A percentile compares a stretch with the other conserved stretches of the same genome.
Conservation (phyloP, 371 early-diverging fungal species). For the Mortierella sp. region DNA sequence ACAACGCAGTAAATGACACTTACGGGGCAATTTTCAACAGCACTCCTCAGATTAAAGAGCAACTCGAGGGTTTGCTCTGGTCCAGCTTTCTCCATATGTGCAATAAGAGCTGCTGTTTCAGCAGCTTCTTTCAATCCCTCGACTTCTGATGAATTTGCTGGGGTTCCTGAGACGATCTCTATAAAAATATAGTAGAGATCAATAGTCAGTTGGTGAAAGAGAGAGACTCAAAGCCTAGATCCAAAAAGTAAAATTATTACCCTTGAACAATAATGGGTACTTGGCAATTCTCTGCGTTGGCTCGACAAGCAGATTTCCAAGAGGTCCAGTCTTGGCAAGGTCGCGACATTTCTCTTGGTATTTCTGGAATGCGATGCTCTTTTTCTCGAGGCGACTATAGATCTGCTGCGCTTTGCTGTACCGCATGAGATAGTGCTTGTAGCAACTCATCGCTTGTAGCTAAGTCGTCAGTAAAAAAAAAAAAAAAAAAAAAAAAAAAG, state of each 20-base stretch:
- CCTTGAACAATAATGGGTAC: constrained; percentile 48
- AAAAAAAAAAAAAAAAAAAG: background rate
- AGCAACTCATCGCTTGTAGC: constrained; percentile 31
- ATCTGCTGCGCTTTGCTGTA: constrained; percentile 27
- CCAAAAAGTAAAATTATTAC: background rate
- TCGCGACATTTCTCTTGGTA: constrained; percentile 26
- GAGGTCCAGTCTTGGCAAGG: background rate
- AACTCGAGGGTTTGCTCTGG: constrained; percentile 35
- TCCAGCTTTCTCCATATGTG: constrained; percentile 42
- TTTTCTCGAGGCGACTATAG: constrained; percentile 12
- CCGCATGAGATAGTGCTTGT: constrained; percentile 30
- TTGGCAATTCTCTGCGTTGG: constrained; percentile 48
- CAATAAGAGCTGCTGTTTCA: constrained; percentile 26
- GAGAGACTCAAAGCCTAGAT: background rate
- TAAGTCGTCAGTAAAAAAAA: background rate
- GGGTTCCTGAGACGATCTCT: constrained; percentile 40
- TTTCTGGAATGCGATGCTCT: constrained; percentile 13
- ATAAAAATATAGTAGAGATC: background rate
- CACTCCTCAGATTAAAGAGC: constrained; percentile 29
- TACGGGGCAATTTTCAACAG: constrained; percentile 35
- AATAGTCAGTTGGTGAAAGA: background rate
- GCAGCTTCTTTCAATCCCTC: constrained; percentile 29
- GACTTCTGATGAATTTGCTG: constrained; percentile 15
- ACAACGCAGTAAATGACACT: background rate
- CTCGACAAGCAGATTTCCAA: constrained; percentile 29